Evolutionary conservation across 2,329 filamentous ascomycete genomes (phyloP).

Genomic region (Aspergillus sergii): DNA sequence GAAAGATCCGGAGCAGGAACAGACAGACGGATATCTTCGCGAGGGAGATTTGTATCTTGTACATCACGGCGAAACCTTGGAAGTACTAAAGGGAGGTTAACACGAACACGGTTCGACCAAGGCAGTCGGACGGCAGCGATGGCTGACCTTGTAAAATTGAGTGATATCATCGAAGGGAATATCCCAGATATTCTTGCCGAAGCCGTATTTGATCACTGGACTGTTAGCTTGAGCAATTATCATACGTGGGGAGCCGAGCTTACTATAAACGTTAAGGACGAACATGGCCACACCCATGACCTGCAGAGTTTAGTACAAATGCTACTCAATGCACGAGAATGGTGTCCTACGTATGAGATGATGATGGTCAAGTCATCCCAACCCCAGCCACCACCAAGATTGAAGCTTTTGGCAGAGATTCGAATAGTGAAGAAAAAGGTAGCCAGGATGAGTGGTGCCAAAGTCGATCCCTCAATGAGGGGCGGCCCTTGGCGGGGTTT

Average conservation of each 20-base stretch:
- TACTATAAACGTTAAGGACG: slow-evolving; percentile 18
- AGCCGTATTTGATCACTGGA: slow-evolving; percentile 15
- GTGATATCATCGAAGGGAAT: slow-evolving; percentile 16
- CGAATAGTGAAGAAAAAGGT: slow-evolving; percentile 18
- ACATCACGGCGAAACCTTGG: slow-evolving; percentile 21
- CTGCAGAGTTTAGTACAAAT: slow-evolving; percentile 1
- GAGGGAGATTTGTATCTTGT: slow-evolving; percentile 27
- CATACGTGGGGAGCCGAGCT: background rate
- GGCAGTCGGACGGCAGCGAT: background rate
- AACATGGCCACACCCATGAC: slow-evolving; percentile 14
- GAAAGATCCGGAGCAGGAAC: slow-evolving; percentile 28
- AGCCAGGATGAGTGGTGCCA: slow-evolving; percentile 18
- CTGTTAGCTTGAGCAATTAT: background rate
- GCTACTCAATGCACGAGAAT: too few relatives aligned
- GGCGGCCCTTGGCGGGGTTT: slow-evolving; percentile 7
- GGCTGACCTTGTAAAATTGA: slow-evolving; percentile 13
- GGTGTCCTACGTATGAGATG: slow-evolving; percentile 14
- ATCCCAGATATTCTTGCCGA: slow-evolving; percentile 19
- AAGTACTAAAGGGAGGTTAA: slow-evolving; percentile 15
- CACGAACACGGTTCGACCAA: too few relatives aligned
- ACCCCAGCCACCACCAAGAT: slow-evolving; percentile 23
- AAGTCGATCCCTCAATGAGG: slow-evolving; percentile 14
- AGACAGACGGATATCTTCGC: slow-evolving; percentile 29
- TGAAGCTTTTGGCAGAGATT: slow-evolving; percentile 15
- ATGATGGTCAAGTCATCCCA: slow-evolving; percentile 21